Evolutionary conservation across 2,329 filamentous ascomycete species (phyloP), one percentile per base, ranked within the genome.

Genomic region (Pezicula neosporulosa): DNA sequence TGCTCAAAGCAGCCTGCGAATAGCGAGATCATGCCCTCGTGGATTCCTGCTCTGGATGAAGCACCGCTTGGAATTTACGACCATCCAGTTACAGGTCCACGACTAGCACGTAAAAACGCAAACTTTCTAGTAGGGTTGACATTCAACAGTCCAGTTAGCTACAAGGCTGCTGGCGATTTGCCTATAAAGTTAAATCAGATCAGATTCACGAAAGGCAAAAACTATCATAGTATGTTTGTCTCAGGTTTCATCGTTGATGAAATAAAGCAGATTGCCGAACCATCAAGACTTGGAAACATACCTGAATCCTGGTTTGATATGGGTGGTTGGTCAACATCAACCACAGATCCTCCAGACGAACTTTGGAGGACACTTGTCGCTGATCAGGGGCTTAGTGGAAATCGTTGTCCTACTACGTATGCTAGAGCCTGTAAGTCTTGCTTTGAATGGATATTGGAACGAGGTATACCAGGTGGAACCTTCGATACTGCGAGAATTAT

Each of bases 341-440:
- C 21, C n/a, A 36, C 21, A 13, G 39, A 18, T 19, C 39, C 16
- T 19, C 56, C 54, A 2, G 52, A 56, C 10, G 13, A n/a, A 13
- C 50, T 56, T 39, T 59, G 48, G 51, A 37, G 53, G 13, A 54
- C 51, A 4, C 24, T 60, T 13, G 55, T 60, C 16, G 53, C 54
- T 18, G 50, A 60, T 37, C 49, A 53, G 6, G 49, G 52, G 2
- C 49, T 39, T 6, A 18, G 56, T 18, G 53, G 51, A 10, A 33
- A 38, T 0, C 41, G 51, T 21, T 24, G 39, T 6, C 53, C 50
- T 8, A 42, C 38, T 1, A 55, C 50, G 53, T 55, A 59, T 27
- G 44, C 39, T 10, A 45, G 49, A 8, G 53, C 51, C 12, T 33
- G 30, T 33, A 33, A 33, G 12, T 7, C 4, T 33, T 33, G 30